A percentile compares a stretch with the other conserved stretches of the same genome.
Evolutionary conservation across 345 rosid genomes (phyloP).

Genomic region (Limnanthes douglasii): DNA sequence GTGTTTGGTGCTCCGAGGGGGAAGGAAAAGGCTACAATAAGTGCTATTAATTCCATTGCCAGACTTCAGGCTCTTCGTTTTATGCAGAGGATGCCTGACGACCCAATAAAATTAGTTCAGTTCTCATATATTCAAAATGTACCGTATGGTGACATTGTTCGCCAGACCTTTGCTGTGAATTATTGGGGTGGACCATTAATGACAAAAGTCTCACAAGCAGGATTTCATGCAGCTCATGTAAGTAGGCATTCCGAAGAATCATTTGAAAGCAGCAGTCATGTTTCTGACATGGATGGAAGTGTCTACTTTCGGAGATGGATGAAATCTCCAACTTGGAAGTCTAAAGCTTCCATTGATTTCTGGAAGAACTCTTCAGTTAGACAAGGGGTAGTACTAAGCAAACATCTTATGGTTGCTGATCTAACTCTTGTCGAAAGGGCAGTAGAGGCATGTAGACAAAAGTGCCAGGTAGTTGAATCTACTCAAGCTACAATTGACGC

Average conservation of each 20-base stretch:
- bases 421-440: conserved; percentile 63
- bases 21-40: conserved; percentile 49
- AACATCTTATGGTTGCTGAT: conserved; percentile 73
- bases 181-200: conserved; percentile 84
- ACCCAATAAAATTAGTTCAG: conserved; percentile 76
- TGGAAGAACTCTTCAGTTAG: conserved; percentile 53
- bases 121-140: conserved; percentile 75
- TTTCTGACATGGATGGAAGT: conserved; percentile 77
- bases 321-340: conserved; percentile 81
- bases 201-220: conserved; percentile 30
- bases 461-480: conserved; percentile 51
- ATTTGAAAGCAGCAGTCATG: conserved; percentile 34
- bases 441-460: conserved; percentile 46
- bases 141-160: conserved; percentile 61
- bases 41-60: conserved; percentile 60
- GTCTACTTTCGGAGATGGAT: conserved; percentile 80
- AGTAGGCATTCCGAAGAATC: conserved; percentile 21
- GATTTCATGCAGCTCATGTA: conserved; percentile 17
- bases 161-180: conserved; percentile 70
- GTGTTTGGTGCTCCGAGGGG: conserved; percentile 81
- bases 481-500: conserved; percentile 97
- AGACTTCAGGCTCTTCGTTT: conserved; percentile 88
- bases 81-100: conserved; percentile 66
- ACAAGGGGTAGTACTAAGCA: conserved; percentile 61
- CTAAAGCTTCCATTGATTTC: conserved; percentile 52